Conservation (phyloP, 2,329 filamentous ascomycete species). For the Colletotrichum theobromicola region DNA sequence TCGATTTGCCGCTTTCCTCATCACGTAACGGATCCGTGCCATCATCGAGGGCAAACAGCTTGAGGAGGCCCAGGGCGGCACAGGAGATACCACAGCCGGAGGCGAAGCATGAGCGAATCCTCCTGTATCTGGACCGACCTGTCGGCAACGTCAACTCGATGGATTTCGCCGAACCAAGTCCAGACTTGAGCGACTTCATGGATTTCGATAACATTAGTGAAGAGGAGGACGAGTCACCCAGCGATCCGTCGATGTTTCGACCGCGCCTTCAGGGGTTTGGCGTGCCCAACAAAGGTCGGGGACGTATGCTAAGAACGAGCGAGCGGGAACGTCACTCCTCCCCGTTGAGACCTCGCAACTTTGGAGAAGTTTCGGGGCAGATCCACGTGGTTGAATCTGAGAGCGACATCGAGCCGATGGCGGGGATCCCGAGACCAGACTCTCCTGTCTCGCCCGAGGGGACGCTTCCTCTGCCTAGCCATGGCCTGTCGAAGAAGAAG, state of each 20-base stretch:
- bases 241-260: conserved; percentile 2
- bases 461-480: not conserved
- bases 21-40: not conserved
- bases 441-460: conserved; percentile 29
- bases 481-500: conserved; percentile 38
- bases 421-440: conserved; percentile 43
- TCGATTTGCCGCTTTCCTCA: not conserved
- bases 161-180: conserved; percentile 36
- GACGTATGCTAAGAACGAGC: not conserved
- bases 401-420: conserved; percentile 24
- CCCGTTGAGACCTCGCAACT: not conserved
- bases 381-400: conserved; percentile 23
- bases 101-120: conserved; percentile 32
- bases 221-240: conserved; percentile 20
- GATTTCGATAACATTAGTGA: conserved; percentile 34
- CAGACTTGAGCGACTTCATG: conserved; percentile 44
- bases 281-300: not conserved
- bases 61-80: not conserved
- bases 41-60: not conserved
- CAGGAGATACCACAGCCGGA: not conserved
- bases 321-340: conserved; percentile 5
- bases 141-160: conserved; percentile 27
- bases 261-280: not conserved
- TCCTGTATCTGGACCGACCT: conserved; percentile 36
- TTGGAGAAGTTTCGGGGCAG: not conserved